Percentiles rank a stretch among this genome's conserved stretches.
Evolutionary conservation across 2,329 filamentous ascomycete species (phyloP).

Genomic region (Tolypocladium inflatum): DNA sequence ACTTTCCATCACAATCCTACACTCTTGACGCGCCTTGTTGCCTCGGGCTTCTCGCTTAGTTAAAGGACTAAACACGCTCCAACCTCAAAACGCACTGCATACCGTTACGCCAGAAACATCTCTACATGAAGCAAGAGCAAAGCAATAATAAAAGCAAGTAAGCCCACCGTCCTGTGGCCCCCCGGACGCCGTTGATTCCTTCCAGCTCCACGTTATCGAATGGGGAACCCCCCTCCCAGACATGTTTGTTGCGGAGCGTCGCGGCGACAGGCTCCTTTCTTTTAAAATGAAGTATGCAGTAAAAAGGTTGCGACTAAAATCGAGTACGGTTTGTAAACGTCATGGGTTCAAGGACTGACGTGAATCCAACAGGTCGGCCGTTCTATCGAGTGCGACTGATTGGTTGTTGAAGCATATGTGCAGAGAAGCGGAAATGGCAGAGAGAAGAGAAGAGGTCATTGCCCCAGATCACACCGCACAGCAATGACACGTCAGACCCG

Average conservation of each 20-base stretch:
- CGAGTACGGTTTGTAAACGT: conserved; percentile 2
- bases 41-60: not conserved
- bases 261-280: not conserved
- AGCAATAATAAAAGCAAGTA: not conserved
- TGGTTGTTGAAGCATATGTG: conserved; percentile 1
- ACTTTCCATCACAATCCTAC: not conserved
- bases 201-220: not conserved
- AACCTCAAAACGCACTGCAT: not conserved
- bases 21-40: not conserved
- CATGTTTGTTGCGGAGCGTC: not conserved
- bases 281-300: conserved; percentile 2
- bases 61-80: not conserved
- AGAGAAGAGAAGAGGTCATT: conserved; percentile 15
- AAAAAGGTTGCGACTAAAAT: conserved; percentile 6
- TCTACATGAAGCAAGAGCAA: not conserved
- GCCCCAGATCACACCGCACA: not conserved
- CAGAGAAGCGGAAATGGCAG: not conserved
- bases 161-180: not conserved
- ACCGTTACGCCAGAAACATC: not conserved
- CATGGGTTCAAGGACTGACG: conserved; percentile 1
- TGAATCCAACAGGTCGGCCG: conserved; percentile 2
- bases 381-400: conserved; percentile 3
- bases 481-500: conserved; percentile 14
- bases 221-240: not conserved
- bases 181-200: not conserved